A percentile compares a stretch with the other conserved stretches of the same genome.
phyloP scores from a whole-genome alignment of 306 rosid species.

The Cucurbita pepo region DNA sequence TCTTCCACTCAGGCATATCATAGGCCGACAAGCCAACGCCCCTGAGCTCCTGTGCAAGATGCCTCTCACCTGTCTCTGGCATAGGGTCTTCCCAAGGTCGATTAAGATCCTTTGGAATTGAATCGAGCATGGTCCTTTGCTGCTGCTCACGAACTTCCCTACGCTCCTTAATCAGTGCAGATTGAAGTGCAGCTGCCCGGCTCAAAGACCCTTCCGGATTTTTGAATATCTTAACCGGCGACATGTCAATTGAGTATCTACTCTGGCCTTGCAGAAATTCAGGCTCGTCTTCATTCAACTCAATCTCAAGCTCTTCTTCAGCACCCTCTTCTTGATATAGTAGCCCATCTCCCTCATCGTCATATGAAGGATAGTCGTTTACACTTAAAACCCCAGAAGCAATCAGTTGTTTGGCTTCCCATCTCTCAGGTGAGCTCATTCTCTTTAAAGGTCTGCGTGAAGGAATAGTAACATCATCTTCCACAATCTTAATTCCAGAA shows the following conservation, averaged over 20 bases:
- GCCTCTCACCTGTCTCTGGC: slow-evolving; percentile 84
- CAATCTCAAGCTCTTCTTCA: slow-evolving; percentile 85
- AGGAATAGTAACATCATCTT: slow-evolving; percentile 37
- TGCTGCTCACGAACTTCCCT: slow-evolving; percentile 84
- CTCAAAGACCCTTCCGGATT: slow-evolving; percentile 83
- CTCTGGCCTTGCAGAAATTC: slow-evolving; percentile 78
- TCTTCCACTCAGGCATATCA: slow-evolving; percentile 91
- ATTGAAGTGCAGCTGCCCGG: slow-evolving; percentile 83
- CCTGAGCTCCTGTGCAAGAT: slow-evolving; percentile 83
- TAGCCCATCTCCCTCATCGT: slow-evolving; percentile 74
- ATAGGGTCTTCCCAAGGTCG: slow-evolving; percentile 96
- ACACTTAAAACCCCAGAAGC: slow-evolving; percentile 70
- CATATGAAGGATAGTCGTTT: slow-evolving; percentile 60
- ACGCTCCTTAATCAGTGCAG: slow-evolving; percentile 85
- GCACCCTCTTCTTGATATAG: slow-evolving; percentile 71
- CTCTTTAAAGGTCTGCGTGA: slow-evolving; percentile 74
- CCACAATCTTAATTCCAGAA: slow-evolving; percentile 73
- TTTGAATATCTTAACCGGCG: slow-evolving; percentile 85
- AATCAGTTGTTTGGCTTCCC: slow-evolving; percentile 85
- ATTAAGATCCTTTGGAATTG: slow-evolving; percentile 89
- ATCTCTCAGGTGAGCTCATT: slow-evolving; percentile 86
- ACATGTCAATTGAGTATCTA: slow-evolving; percentile 69
- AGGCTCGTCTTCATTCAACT: slow-evolving; percentile 80
- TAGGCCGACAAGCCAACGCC: slow-evolving; percentile 86
- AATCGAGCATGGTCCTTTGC: slow-evolving; percentile 77